Evolutionary conservation across 2,329 filamentous ascomycete species (phyloP).

Genomic region (Ophiostoma tasmaniense): DNA sequence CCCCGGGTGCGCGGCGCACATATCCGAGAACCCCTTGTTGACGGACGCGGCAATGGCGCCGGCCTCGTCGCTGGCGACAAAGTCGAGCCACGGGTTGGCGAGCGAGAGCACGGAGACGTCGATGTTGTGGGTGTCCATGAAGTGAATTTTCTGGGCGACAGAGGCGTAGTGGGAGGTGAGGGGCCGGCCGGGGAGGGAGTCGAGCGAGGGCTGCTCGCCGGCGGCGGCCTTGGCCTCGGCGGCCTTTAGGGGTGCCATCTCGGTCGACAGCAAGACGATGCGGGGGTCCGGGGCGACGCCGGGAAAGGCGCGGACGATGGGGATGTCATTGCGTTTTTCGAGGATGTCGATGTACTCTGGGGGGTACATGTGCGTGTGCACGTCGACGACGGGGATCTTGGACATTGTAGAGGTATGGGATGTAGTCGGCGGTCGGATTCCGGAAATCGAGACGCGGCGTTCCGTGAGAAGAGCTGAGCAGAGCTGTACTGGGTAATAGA

Average conservation of each 20-base stretch:
- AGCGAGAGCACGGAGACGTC: conserved; percentile 77
- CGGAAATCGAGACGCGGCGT: neutral
- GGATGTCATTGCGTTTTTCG: conserved; percentile 52
- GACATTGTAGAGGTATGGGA: neutral
- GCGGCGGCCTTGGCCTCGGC: conserved; percentile 32
- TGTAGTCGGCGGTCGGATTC: neutral
- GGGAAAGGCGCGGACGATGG: conserved; percentile 59
- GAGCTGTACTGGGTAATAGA: neutral
- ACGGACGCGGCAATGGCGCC: conserved; percentile 55
- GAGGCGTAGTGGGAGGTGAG: conserved; percentile 78
- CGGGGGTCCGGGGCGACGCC: conserved; percentile 42
- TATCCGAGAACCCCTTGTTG: conserved; percentile 67
- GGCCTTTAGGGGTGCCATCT: conserved; percentile 36
- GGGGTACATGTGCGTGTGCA: conserved; percentile 64
- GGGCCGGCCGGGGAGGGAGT: conserved; percentile 62
- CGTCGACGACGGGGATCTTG: conserved; percentile 44
- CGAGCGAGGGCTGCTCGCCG: conserved; percentile 40
- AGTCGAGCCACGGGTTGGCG: conserved; percentile 92
- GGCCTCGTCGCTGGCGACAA: conserved; percentile 55
- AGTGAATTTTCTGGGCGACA: conserved; percentile 68
- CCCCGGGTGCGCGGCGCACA: conserved; percentile 58
- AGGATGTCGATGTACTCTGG: conserved; percentile 55
- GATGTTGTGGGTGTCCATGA: conserved; percentile 81
- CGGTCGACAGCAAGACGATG: conserved; percentile 54
- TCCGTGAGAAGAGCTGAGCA: neutral